A percentile compares a stretch with the other conserved stretches of the same genome.
These are phyloP conservation scores for Suillus subaureus DNA, from an alignment of 768 basidiomycete species.

Conservation along the genomic window DNA sequence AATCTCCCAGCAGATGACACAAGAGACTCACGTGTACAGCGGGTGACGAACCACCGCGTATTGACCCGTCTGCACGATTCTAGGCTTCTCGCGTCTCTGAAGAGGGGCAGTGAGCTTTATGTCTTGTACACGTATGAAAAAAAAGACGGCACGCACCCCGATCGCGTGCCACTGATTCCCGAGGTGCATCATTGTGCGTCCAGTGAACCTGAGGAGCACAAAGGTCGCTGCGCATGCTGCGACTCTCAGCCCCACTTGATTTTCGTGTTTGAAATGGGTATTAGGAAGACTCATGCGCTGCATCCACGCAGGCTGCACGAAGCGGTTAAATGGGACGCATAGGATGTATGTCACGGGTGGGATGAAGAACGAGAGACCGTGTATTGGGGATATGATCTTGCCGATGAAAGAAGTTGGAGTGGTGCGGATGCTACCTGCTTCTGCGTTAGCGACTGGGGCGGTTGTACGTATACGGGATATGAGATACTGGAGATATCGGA, in stretches of 20 bases:
- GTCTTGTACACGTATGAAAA: not conserved
- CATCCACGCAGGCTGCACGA: constrained; percentile 42
- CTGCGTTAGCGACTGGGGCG: constrained; percentile 10
- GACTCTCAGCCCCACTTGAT: constrained; percentile 27
- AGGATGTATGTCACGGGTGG: constrained; percentile 32
- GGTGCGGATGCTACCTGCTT: constrained; percentile 21
- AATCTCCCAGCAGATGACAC: not conserved
- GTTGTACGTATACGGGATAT: constrained; percentile 13
- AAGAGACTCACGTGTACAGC: constrained; percentile 31
- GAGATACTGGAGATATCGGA: constrained; percentile 23
- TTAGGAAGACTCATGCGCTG: constrained; percentile 27
- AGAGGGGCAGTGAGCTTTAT: constrained; percentile 3
- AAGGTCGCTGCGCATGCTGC: constrained; percentile 30
- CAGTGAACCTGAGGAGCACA: constrained; percentile 18
- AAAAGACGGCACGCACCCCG: constrained; percentile 24
- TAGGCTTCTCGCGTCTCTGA: constrained; percentile 33
- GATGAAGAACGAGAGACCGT: constrained; percentile 23
- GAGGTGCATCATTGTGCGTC: constrained; percentile 19
- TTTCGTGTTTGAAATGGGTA: constrained; percentile 22
- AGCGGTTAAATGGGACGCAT: constrained; percentile 28
- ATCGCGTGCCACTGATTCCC: constrained; percentile 35
- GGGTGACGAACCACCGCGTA: constrained; percentile 42
- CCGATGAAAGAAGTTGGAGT: constrained; percentile 22
- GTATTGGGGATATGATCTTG: constrained; percentile 31
- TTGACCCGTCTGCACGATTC: constrained; percentile 32